Base-by-base conservation (phyloP, 2,329 filamentous ascomycete species). In the Sclerotiophoma versabilis region DNA sequence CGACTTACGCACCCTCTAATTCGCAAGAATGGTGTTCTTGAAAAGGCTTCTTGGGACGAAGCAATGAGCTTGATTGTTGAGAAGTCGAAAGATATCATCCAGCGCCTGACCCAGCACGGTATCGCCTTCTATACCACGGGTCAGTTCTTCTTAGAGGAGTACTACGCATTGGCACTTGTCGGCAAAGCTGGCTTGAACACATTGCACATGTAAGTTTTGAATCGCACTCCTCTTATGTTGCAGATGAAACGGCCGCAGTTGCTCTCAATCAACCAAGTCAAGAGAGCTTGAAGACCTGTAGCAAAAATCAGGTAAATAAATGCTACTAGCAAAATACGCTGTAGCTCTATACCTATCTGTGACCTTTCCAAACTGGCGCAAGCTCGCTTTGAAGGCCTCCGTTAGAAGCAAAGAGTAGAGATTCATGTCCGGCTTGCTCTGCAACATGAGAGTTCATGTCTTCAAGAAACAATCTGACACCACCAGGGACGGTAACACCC, bases 61-160 rank as follows among this genome's bases (percentile, higher is more conserved):
- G 53, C 53, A 12, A 57, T 57, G 48, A 52, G 42, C 22, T 22
- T 57, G 23, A 57, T 57, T 20, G 43, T 51, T 9, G 41, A 55
- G 29, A 55, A 55, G 33, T 50, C 52, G n/a, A 49, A 43, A 23
- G 11, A 46, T 10, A 49, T 42, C 8, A 55, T 50, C 8, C 41
- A 50, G 4, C 47, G 38, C 12, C 41, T 55, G 22, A 55, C 52
- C 2, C 47, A 49, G 34, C 52, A 55, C 26, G 46, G 46, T 15
- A 50, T 55, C 6, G 48, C 48, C 14, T 50, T 50, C 26, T 50
- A 50, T 20, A 50, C 51, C 20, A 54, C 51, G 6, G 45, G 51
- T 3, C 51, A 54, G 9, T 49, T 54, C 22, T 54, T 54, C 25
- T 15, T 54, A 5, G 51, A 54, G 23, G 51, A 54, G 33, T 54